Base-by-base conservation (phyloP, 148 eudicot species). In the Selenicereus undatus region DNA sequence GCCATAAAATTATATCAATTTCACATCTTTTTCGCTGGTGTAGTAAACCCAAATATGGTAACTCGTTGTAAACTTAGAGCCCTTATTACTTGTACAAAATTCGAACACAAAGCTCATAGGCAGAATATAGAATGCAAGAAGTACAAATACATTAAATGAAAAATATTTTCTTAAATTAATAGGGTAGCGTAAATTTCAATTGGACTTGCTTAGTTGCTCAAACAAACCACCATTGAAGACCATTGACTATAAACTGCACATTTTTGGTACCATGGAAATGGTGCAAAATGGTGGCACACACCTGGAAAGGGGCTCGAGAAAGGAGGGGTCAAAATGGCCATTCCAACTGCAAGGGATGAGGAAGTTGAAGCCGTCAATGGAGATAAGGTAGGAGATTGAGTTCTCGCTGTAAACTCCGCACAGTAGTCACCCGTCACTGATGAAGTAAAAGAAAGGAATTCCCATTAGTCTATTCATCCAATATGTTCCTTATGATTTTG, bases 321-420 rank as follows among this genome's bases (percentile, higher is more conserved):
- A n/a, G n/a, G n/a, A n/a, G n/a, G n/a, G n/a, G n/a, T n/a, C n/a
- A n/a, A n/a, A n/a, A n/a, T n/a, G n/a, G n/a, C n/a, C n/a, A n/a
- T 91, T 93, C 99, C 99, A 95, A 45, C 99, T 97, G 78, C 99
- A 95, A 75, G 93, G 97, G 76, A 95, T 52, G 58, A 95, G 92
- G 81, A 95, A 84, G 80, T 93, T 95, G 91, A 93, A 95, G 82
- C 93, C 94, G 76, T 95, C 98, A 68, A 95, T 83, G 75, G 97
- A 89, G 78, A 95, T 94, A 3, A 95, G 84, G 82, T 95, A 95
- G 1, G 96, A 95, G 2, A 95, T 90, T 7, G 98, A 97, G 65
- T 95, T 91, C 76, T 95, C 99, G 81, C 86, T 95, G 89, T 87
- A 95, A 8, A 91, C 99, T 42, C 99, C 99, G 74, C 92, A 91